Evolutionary conservation across 768 basidiomycete genomes (phyloP).

Genomic region (Leccinum rimulosum): DNA sequence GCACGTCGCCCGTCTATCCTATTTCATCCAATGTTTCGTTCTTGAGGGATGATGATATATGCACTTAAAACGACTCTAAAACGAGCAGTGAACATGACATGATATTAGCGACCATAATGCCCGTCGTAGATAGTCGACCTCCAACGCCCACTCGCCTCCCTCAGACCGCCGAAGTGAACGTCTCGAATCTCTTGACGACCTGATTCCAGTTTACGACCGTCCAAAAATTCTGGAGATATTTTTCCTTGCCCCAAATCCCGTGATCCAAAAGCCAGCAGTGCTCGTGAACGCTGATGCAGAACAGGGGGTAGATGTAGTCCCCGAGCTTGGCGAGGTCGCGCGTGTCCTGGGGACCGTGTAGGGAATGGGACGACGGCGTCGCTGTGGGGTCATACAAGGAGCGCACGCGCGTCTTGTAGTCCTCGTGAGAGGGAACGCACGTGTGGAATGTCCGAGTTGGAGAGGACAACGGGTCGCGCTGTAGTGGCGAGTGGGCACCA

Average conservation of each 20-base stretch:
- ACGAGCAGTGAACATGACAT: constrained; percentile 21
- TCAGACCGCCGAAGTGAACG: constrained; percentile 19
- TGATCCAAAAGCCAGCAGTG: constrained; percentile 89
- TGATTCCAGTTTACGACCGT: constrained; percentile 74
- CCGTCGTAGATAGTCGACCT: constrained; percentile 6
- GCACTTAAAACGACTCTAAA: constrained; percentile 9
- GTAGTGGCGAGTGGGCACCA: constrained; percentile 35
- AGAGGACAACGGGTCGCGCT: constrained; percentile 27
- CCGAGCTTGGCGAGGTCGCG: constrained; percentile 38
- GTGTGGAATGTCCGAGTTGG: constrained; percentile 32
- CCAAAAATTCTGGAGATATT: constrained; percentile 85
- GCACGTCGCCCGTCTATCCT: background rate
- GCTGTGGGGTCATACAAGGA: constrained; percentile 27
- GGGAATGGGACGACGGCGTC: background rate
- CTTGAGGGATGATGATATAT: constrained; percentile 6
- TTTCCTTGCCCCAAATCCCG: constrained; percentile 89
- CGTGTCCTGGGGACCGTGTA: constrained; percentile 15
- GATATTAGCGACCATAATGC: constrained; percentile 2
- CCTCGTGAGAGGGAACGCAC: constrained; percentile 3
- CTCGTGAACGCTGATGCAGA: constrained; percentile 78
- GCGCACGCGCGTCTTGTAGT: constrained; percentile 17
- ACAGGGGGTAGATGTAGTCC: constrained; percentile 64
- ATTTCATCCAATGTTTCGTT: background rate
- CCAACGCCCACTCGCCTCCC: background rate
- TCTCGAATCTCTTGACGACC: constrained; percentile 38